A percentile compares a stretch with the other conserved stretches of the same genome.
phyloP scores from a whole-genome alignment of 2,329 filamentous ascomycete species.

The Pseudogymnoascus sp. region DNA sequence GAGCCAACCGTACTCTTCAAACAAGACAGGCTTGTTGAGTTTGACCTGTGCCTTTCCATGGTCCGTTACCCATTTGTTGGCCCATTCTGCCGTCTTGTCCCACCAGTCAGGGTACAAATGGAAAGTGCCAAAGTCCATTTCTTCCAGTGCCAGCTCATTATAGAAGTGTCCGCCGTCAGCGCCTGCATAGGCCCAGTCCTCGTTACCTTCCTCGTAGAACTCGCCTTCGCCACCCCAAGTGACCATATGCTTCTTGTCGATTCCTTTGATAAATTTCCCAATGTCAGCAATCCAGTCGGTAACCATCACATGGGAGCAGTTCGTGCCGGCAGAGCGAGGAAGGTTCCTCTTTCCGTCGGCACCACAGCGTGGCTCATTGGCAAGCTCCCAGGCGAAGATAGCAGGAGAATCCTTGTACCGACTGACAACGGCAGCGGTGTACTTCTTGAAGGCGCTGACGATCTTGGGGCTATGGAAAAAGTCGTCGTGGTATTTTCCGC shows the following conservation, averaged over 20 bases:
- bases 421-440: conserved; percentile 40
- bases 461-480: conserved; percentile 43
- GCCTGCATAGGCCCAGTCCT: conserved; percentile 39
- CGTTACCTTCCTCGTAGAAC: conserved; percentile 30
- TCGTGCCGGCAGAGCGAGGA: conserved; percentile 27
- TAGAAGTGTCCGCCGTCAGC: conserved; percentile 46
- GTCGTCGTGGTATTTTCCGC: conserved; percentile 29
- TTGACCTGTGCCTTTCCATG: conserved; percentile 37
- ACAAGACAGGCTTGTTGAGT: conserved; percentile 43
- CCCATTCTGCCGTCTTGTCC: conserved; percentile 43
- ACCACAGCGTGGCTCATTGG: conserved; percentile 33
- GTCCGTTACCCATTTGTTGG: conserved; percentile 45
- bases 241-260: conserved; percentile 44
- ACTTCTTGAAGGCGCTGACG: conserved; percentile 28
- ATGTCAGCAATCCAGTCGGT: conserved; percentile 45
- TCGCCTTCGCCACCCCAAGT: conserved; percentile 43
- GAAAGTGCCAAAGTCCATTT: conserved; percentile 46
- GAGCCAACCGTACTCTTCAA: conserved; percentile 48
- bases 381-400: conserved; percentile 47
- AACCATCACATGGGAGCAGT: conserved; percentile 35
- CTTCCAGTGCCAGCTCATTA: conserved; percentile 37
- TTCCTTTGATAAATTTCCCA: conserved; percentile 43
- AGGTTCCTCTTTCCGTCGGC: conserved; percentile 36
- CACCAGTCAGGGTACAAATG: conserved; percentile 50
- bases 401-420: conserved; percentile 39